Evolutionary conservation across 2,329 filamentous ascomycete genomes (phyloP), one percentile per base, ranked within the genome.

Genomic region (Chrysoporthe austroafricana): DNA sequence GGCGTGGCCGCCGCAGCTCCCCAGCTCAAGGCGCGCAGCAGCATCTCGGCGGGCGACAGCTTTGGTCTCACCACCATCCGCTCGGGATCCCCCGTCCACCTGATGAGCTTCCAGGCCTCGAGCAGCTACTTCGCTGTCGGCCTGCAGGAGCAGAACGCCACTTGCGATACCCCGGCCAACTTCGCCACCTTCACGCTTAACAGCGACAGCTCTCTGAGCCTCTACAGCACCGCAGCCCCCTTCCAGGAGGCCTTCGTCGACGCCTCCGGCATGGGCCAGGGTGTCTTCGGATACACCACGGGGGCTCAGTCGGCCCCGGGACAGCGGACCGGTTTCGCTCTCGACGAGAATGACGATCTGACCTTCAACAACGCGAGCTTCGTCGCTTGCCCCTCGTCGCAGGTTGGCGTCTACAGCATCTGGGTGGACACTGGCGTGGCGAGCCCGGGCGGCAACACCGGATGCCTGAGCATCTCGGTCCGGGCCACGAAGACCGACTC

Each of bases 211-310:
- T 78, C 78, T 57, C 80, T 87, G 39, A 82, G 76, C 74, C 73
- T 90, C 43, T 87, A 83, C 76, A 80, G 79, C 44, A 71, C 73
- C 36, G 76, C 77, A 32, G 78, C 76, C 4, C 78, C 71, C 44
- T 76, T 77, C 2, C 87, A 89, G 78, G 76, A 83, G 72, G 68
- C 85, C 62, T 88, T 73, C 70, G 82, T 83, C 52, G 86, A 89
- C 75, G 82, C 83, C 57, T 86, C 84, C 58, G 86, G 85, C 73
- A 87, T 88, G 85, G 83, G 85, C 71, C 83, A 85, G 71, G 87
- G 87, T 62, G 76, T 79, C 32, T 73, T 88, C 54, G 81, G 82
- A 54, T 89, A 86, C 78, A 81, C 81, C 44, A 85, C 81, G 4
- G 83, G 82, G 54, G 81, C 72, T 50, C 72, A 81, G 71, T 66